A percentile compares a stretch with the other conserved stretches of the same genome.
These are phyloP conservation scores for Athelia psychrophila DNA, from an alignment of 1,284 basidiomycete species.

Conservation along the genomic window DNA sequence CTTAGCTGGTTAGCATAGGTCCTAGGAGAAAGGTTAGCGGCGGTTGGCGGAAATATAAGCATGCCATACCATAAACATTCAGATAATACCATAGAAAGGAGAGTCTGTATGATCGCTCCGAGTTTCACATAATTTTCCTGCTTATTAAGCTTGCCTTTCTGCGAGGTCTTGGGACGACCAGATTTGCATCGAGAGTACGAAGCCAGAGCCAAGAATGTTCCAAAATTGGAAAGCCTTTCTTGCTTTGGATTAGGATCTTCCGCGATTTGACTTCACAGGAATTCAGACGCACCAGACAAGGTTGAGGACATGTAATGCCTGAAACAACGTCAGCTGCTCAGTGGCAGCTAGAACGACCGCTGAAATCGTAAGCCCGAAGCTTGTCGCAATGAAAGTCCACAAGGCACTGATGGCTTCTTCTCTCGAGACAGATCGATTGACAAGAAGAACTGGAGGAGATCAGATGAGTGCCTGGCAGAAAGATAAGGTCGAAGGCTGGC, in stretches of 20 bases:
- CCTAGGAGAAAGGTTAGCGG: constrained; percentile 16
- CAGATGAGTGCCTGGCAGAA: no score
- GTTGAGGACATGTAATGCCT: constrained; percentile 37
- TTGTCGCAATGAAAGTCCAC: constrained; percentile 40
- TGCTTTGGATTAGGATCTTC: not conserved
- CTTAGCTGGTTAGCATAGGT: constrained; percentile 19
- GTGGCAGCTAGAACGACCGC: constrained; percentile 23
- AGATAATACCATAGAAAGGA: constrained; percentile 35
- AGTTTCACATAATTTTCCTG: constrained; percentile 32
- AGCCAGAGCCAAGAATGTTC: constrained; percentile 35
- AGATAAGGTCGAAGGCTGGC: not conserved
- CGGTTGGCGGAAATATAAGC: not conserved
- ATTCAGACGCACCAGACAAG: constrained; percentile 30
- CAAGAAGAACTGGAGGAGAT: constrained; percentile 26
- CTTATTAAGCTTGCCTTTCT: constrained; percentile 9
- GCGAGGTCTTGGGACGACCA: constrained; percentile 13
- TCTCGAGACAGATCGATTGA: constrained; percentile 31
- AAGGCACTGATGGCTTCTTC: constrained; percentile 35
- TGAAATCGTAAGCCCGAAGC: constrained; percentile 35
- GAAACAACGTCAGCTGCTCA: constrained; percentile 30
- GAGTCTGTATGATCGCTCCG: constrained; percentile 34
- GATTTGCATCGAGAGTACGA: constrained; percentile 34
- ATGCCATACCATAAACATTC: constrained; percentile 33
- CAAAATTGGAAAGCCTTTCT: constrained; percentile 37
- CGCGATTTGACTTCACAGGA: not conserved